Evolutionary conservation across 495 filamentous ascomycete species (phyloP).

Genomic region (Hypoxylon cercidicola): DNA sequence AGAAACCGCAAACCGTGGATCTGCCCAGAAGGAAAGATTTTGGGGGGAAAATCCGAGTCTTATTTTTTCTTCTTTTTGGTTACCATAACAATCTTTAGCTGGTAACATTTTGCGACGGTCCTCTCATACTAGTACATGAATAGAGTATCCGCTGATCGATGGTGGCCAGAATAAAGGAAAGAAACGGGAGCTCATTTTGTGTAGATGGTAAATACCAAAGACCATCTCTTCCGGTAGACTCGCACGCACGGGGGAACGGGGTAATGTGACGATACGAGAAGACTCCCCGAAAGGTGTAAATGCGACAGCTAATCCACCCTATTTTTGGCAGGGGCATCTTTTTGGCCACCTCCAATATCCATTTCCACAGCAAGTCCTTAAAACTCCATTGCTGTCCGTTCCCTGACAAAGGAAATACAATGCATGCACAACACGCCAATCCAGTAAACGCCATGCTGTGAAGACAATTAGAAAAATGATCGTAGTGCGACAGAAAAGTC

Average conservation of each 20-base stretch:
- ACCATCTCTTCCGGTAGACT: background rate
- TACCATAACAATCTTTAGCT: too few species aligned
- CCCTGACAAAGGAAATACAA: conserved; percentile 42
- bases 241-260: background rate
- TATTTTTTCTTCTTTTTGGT: too few species aligned
- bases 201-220: conserved; percentile 1
- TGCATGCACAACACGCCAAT: conserved; percentile 34
- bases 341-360: conserved; percentile 17
- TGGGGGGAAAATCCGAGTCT: too few species aligned
- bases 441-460: conserved; percentile 45
- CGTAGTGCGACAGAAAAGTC: conserved; percentile 14
- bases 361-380: conserved; percentile 19
- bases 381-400: conserved; percentile 42
- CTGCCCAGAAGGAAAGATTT: too few species aligned
- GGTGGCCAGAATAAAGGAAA: background rate
- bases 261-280: conserved; percentile 12
- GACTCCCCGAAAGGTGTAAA: conserved; percentile 31
- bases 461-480: conserved; percentile 32
- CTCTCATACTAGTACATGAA: conserved; percentile 20
- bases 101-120: too few species aligned
- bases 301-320: conserved; percentile 35
- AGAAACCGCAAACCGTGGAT: too few species aligned
- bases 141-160: background rate
- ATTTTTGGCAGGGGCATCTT: conserved; percentile 27
- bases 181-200: conserved; percentile 1